Evolutionary conservation across 1,139 yeast species (phyloP).

Genomic region (Magnusiomyces tetraspermus): DNA sequence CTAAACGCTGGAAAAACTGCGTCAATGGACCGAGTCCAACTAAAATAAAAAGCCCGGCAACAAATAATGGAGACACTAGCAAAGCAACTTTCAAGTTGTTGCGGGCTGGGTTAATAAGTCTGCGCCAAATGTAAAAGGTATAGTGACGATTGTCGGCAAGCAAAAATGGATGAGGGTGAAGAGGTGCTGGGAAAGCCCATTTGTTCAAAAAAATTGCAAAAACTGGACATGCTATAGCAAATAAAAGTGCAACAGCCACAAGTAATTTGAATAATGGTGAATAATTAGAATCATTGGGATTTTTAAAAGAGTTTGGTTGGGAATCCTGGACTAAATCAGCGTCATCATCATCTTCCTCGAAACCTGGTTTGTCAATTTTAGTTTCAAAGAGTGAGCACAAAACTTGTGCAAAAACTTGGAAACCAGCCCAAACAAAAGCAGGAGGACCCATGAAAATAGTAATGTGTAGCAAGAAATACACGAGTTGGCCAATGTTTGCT

Average conservation of each 20-base stretch:
- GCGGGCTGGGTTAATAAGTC: slow-evolving; percentile 34
- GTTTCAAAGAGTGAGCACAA: background rate
- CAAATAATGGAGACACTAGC: slow-evolving; percentile 1
- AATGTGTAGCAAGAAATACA: slow-evolving; percentile 63
- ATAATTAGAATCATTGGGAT: too few species aligned
- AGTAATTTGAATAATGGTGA: background rate
- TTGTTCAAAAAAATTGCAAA: background rate
- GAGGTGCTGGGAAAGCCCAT: slow-evolving; percentile 1
- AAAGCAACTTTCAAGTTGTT: slow-evolving; percentile 6
- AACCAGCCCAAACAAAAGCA: slow-evolving; percentile 9
- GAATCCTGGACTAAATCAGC: too few species aligned
- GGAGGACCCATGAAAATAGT: slow-evolving; percentile 57
- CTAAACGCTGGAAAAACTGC: background rate
- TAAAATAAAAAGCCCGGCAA: background rate
- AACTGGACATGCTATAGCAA: background rate
- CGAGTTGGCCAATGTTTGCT: slow-evolving; percentile 67
- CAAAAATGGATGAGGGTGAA: slow-evolving; percentile 71
- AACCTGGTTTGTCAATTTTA: too few species aligned
- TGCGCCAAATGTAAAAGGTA: slow-evolving; percentile 74
- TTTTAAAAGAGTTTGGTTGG: too few species aligned
- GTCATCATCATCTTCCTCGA: too few species aligned
- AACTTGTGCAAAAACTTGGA: background rate
- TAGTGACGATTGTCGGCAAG: slow-evolving; percentile 92
- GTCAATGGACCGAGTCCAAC: background rate
- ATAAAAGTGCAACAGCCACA: background rate